A percentile compares a stretch with the other conserved stretches of the same genome.
phyloP scores from a whole-genome alignment of 2,329 filamentous ascomycete genomes.

The Emergomyces pasteurianus region DNA sequence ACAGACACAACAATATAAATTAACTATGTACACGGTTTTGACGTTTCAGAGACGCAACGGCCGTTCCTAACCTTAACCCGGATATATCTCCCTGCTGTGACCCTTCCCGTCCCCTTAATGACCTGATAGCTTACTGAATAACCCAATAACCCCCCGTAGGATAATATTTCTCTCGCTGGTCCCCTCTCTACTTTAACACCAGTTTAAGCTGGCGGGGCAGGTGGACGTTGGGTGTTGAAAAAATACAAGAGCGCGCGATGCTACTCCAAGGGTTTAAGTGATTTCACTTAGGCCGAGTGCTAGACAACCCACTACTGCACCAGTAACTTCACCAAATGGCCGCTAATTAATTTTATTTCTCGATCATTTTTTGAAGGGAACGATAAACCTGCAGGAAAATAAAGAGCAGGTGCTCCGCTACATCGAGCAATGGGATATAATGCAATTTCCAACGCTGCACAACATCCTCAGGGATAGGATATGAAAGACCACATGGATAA shows the following conservation, averaged over 20 bases:
- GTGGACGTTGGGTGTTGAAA: no score
- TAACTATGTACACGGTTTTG: no score
- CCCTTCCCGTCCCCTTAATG: no score
- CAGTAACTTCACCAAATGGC: not conserved
- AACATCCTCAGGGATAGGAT: not conserved
- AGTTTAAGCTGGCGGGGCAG: no score
- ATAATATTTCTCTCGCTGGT: no score
- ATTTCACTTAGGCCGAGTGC: not conserved
- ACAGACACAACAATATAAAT: no score
- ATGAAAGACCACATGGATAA: not conserved
- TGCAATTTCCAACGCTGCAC: not conserved
- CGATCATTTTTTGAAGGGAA: not conserved
- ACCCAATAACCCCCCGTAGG: no score
- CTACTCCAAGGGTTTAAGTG: not conserved
- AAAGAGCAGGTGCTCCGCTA: no score
- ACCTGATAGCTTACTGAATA: no score
- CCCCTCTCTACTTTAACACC: not conserved
- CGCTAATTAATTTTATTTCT: not conserved
- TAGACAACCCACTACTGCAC: not conserved
- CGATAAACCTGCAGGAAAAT: no score
- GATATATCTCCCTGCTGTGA: not conserved
- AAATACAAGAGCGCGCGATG: not conserved
- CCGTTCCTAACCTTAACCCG: not conserved
- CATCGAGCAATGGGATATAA: no score
- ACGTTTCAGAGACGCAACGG: not conserved